These are phyloP conservation scores for Seminavis robusta DNA, from an alignment of 108 stramenopile genomes.

Conservation along the genomic window DNA sequence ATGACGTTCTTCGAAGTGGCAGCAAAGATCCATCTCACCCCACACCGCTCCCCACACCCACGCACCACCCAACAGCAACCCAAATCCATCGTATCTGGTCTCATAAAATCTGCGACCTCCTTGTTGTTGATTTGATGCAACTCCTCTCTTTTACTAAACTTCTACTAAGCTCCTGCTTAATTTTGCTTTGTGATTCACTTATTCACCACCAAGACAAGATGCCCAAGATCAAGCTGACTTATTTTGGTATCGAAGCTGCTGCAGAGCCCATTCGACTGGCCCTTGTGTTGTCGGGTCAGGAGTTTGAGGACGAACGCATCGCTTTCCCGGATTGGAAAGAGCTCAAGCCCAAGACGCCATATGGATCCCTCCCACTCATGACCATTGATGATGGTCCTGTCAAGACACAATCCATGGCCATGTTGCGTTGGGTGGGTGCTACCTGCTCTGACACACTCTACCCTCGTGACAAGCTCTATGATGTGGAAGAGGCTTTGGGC, in stretches of 20 bases:
- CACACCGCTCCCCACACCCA: too few species aligned
- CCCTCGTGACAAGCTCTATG: slow-evolving; percentile 38
- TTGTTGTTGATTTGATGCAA: too few species aligned
- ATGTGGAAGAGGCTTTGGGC: slow-evolving; percentile 58
- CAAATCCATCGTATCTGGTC: too few species aligned
- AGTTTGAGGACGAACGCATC: slow-evolving; percentile 51
- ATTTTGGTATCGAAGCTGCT: slow-evolving; percentile 69
- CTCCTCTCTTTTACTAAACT: too few species aligned
- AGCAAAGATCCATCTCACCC: too few species aligned
- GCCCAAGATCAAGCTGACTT: slow-evolving; percentile 55
- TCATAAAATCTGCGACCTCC: too few species aligned
- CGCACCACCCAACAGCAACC: too few species aligned
- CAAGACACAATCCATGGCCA: slow-evolving; percentile 49
- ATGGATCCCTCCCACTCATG: slow-evolving; percentile 65
- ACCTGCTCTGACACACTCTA: slow-evolving; percentile 29
- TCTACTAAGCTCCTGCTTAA: too few species aligned
- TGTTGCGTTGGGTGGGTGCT: slow-evolving; percentile 45
- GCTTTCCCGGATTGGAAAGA: slow-evolving; percentile 48
- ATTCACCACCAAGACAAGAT: too few species aligned
- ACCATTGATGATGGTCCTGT: slow-evolving; percentile 32
- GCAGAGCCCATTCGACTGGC: slow-evolving; percentile 45
- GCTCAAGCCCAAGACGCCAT: slow-evolving; percentile 59
- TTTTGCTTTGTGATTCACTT: too few species aligned
- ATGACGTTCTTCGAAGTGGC: too few species aligned
- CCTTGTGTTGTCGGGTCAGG: background rate